These are phyloP conservation scores for Melanopsichium pennsylvanicum DNA, from an alignment of 1,284 basidiomycete species.

Conservation along the genomic window DNA sequence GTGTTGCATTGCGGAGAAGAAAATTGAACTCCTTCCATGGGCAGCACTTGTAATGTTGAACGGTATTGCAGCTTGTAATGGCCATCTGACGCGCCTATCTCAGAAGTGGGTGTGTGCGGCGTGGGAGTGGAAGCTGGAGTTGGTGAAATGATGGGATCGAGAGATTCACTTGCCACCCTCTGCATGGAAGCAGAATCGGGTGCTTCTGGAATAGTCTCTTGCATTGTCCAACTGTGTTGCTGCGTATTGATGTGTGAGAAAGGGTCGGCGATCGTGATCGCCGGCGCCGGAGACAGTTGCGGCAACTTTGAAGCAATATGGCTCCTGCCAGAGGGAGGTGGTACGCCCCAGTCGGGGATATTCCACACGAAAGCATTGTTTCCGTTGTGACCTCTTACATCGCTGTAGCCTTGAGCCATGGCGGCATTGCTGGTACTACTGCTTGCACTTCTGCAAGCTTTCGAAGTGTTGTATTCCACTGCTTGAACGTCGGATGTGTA, in stretches of 20 bases:
- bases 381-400: neutral
- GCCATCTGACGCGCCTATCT: neutral
- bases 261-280: conserved; percentile 26
- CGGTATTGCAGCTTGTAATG: too few relatives aligned
- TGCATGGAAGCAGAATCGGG: conserved; percentile 15
- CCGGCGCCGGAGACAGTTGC: conserved; percentile 11
- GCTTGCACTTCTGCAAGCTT: conserved; percentile 3
- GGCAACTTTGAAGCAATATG: conserved; percentile 1
- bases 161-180: conserved; percentile 17
- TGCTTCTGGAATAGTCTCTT: too few relatives aligned
- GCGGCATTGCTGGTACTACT: neutral
- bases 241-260: neutral
- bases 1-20: conserved; percentile 7
- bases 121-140: neutral
- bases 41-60: too few relatives aligned
- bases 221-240: neutral
- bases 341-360: conserved; percentile 14
- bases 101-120: neutral
- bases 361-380: conserved; percentile 13
- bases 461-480: conserved; percentile 3
- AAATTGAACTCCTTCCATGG: neutral
- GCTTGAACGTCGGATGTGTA: conserved; percentile 23
- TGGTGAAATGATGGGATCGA: conserved; percentile 19
- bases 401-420: neutral
- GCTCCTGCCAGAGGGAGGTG: neutral